Percentiles rank a stretch among this genome's conserved stretches.
phyloP scores from a whole-genome alignment of 352 stramenopile species.

The Pythium phragmiticola region DNA sequence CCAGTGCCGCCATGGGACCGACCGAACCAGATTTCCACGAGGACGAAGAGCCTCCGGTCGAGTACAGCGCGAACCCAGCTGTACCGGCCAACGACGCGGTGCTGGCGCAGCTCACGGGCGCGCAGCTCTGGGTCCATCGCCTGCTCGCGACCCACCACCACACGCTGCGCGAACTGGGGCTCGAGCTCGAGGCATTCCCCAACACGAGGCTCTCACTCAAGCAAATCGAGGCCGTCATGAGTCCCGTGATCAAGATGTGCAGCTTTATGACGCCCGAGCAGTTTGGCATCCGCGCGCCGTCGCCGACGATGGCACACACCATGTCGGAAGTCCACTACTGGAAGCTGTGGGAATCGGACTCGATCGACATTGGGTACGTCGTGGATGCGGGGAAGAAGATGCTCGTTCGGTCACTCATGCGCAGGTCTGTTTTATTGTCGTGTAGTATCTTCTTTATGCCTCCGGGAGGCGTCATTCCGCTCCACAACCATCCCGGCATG shows the following conservation, averaged over 20 bases:
- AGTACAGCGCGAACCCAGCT: conserved; percentile 26
- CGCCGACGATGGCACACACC: conserved; percentile 56
- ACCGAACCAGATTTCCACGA: conserved; percentile 20
- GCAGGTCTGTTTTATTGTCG: neutral
- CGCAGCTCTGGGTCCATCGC: conserved; percentile 70
- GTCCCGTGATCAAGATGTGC: conserved; percentile 54
- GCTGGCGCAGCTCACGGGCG: conserved; percentile 56
- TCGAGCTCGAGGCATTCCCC: conserved; percentile 54
- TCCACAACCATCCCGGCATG: conserved; percentile 86
- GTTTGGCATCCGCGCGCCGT: conserved; percentile 72
- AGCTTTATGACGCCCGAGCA: conserved; percentile 57
- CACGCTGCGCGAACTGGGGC: conserved; percentile 44
- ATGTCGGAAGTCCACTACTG: conserved; percentile 85
- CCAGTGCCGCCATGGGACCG: conserved; percentile 12
- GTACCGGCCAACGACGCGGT: conserved; percentile 27
- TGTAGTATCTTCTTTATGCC: conserved; percentile 83
- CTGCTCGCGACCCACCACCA: conserved; percentile 65
- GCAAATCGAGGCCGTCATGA: conserved; percentile 65
- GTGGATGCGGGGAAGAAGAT: neutral
- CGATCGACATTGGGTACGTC: conserved; percentile 73
- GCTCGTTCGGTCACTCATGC: neutral
- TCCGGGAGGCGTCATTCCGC: conserved; percentile 65
- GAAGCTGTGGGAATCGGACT: conserved; percentile 85
- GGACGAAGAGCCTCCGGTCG: conserved; percentile 13
- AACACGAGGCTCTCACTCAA: conserved; percentile 75